phyloP scores from a whole-genome alignment of 257 asterid species.

The Solanum pimpinellifolium region DNA sequence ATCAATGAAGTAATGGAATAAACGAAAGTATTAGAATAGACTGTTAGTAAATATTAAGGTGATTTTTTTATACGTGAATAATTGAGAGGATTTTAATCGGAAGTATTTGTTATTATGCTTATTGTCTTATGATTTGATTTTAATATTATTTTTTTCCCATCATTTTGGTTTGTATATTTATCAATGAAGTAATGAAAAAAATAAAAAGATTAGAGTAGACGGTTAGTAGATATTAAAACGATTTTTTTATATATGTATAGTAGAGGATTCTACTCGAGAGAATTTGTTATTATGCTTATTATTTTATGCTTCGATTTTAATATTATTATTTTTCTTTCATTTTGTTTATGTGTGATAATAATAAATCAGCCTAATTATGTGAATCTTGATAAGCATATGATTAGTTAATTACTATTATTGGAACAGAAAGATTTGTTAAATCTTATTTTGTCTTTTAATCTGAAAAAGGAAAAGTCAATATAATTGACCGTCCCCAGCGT shows the following conservation, averaged over 20 bases:
- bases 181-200: too few species aligned
- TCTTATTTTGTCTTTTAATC: neutral
- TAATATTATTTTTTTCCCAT: neutral
- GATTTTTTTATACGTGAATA: fast-evolving
- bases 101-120: neutral
- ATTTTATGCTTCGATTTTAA: too few species aligned
- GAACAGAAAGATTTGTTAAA: neutral
- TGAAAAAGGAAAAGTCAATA: neutral
- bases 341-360: too few species aligned
- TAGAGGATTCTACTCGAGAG: neutral
- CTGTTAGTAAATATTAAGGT: fast-evolving
- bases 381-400: too few species aligned
- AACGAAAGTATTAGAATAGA: neutral
- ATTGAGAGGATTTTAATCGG: neutral
- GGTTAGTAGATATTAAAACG: fast-evolving
- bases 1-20: neutral
- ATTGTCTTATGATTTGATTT: neutral
- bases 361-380: too few species aligned
- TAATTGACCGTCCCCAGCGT: neutral
- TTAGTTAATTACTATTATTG: neutral
- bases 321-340: too few species aligned
- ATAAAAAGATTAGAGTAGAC: neutral
- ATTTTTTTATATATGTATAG: too few species aligned
- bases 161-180: neutral
- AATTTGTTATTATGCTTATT: too few species aligned